Conservation (phyloP, 331 rosid genomes). For the Acacia pycnantha region DNA sequence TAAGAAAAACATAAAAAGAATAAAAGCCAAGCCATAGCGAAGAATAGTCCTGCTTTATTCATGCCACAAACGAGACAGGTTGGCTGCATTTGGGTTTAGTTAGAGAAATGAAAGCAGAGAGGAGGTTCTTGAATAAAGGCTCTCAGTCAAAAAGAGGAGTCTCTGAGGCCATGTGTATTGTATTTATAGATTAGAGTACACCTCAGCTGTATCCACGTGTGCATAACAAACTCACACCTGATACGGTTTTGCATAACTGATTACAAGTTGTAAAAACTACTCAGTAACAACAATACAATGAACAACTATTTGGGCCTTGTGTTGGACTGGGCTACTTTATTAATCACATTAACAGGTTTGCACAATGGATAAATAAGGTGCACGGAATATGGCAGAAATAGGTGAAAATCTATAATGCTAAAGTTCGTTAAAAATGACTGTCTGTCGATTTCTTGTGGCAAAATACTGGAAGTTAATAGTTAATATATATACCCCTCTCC, state of each 20-base stretch:
- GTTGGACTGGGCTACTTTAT: no score
- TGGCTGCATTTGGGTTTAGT: conserved; percentile 3
- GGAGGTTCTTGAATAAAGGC: no score
- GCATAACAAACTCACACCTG: no score
- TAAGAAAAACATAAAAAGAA: not conserved
- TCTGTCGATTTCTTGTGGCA: not conserved
- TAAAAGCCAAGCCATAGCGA: not conserved
- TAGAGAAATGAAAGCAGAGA: no score
- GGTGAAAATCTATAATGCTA: not conserved
- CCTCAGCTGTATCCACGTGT: no score
- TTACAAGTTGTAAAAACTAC: no score
- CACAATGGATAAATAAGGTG: not conserved
- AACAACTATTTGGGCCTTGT: no score
- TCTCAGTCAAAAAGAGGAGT: no score
- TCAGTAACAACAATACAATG: no score
- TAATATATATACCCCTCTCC: not conserved
- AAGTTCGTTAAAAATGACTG: conserved; percentile 6
- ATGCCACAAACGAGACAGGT: conserved; percentile 1
- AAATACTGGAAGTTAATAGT: not conserved
- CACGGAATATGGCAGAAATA: conserved; percentile 12
- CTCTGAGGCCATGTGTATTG: no score
- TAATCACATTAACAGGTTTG: not conserved
- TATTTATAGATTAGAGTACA: no score
- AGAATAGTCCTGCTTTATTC: not conserved
- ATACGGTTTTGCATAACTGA: no score